These are phyloP conservation scores for Fragaria ananassa DNA, from an alignment of 306 rosid species.

Conservation along the genomic window DNA sequence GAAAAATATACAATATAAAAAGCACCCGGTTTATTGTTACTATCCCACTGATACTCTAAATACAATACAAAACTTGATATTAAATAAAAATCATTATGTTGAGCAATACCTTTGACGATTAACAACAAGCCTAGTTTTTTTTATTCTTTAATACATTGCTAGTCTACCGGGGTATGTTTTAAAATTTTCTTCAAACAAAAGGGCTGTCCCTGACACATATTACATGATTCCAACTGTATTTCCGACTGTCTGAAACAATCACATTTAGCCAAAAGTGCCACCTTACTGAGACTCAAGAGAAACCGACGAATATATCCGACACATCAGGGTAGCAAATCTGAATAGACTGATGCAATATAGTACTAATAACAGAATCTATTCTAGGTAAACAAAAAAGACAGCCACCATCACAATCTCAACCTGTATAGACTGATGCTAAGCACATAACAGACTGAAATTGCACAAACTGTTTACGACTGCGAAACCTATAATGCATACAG, in stretches of 20 bases:
- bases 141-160: background rate
- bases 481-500: background rate
- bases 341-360: background rate
- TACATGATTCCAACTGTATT: no score
- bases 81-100: background rate
- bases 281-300: background rate
- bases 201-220: background rate
- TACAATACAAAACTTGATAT: background rate
- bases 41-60: background rate
- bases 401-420: background rate
- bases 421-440: background rate
- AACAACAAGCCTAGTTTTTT: background rate
- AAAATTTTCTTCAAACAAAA: background rate
- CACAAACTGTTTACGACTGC: background rate
- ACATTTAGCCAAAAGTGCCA: background rate
- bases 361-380: background rate
- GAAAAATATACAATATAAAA: background rate
- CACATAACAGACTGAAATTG: background rate
- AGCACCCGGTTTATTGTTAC: background rate
- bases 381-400: background rate
- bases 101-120: background rate
- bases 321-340: background rate
- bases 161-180: background rate
- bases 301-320: background rate
- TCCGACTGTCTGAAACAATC: background rate